phyloP scores from a whole-genome alignment of 768 basidiomycete genomes.

The Pleurotus cornucopiae region DNA sequence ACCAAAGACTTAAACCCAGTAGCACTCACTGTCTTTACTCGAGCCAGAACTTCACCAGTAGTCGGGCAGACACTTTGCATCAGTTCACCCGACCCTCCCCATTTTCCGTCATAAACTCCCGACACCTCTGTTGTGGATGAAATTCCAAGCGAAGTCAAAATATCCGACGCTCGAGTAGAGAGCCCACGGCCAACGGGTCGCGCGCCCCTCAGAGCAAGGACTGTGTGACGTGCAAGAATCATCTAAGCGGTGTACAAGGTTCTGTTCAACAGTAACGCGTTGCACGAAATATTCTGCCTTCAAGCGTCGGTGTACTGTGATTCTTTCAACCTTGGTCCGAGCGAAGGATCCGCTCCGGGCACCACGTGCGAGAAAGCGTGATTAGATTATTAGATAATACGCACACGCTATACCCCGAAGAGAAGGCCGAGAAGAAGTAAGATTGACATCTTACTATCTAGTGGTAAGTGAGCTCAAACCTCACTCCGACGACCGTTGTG shows the following conservation, averaged over 20 bases:
- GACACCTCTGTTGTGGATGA: slow-evolving; percentile 49
- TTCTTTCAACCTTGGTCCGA: background rate
- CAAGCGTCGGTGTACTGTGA: slow-evolving; percentile 12
- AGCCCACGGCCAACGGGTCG: slow-evolving; percentile 37
- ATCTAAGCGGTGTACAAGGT: slow-evolving; percentile 13
- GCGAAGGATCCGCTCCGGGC: slow-evolving; percentile 4
- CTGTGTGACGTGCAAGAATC: slow-evolving; percentile 23
- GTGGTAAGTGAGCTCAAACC: too few relatives aligned
- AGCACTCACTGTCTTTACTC: slow-evolving; percentile 57
- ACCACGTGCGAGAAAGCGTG: background rate
- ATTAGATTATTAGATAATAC: too few relatives aligned
- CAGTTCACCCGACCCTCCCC: slow-evolving; percentile 74
- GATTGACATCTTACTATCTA: too few relatives aligned
- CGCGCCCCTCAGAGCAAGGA: slow-evolving; percentile 10
- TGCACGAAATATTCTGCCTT: too few relatives aligned
- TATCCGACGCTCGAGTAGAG: slow-evolving; percentile 65
- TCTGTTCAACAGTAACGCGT: background rate
- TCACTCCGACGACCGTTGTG: too few relatives aligned
- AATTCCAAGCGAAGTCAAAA: slow-evolving; percentile 66
- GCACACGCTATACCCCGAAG: too few relatives aligned
- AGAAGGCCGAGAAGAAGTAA: too few relatives aligned
- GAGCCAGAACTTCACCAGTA: slow-evolving; percentile 81
- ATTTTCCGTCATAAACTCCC: slow-evolving; percentile 81
- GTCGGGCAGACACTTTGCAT: slow-evolving; percentile 75
- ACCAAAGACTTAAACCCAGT: background rate